phyloP scores from a whole-genome alignment of 2,329 filamentous ascomycete genomes.

The Gaeumannomyces tritici region DNA sequence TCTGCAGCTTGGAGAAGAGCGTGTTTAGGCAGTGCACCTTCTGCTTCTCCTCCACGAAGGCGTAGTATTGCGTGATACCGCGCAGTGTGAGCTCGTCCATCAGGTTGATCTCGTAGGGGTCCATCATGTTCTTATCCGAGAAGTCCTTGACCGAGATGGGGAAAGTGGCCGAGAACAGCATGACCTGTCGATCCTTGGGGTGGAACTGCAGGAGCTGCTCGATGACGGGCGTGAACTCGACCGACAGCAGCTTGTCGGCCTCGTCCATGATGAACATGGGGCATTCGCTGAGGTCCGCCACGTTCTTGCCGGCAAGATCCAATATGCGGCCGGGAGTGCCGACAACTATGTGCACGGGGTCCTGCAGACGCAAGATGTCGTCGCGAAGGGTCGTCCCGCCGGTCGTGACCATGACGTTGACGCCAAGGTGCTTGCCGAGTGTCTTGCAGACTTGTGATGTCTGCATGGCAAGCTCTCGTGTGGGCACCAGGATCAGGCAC shows the following conservation, averaged over 20 bases:
- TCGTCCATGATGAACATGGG: constrained; percentile 99
- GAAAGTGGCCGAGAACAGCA: constrained; percentile 98
- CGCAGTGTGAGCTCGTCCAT: constrained; percentile 98
- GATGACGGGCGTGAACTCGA: constrained; percentile 95
- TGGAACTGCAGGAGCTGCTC: constrained; percentile 93
- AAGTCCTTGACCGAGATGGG: constrained; percentile 95
- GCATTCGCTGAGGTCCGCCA: constrained; percentile 92
- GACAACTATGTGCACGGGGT: constrained; percentile 94
- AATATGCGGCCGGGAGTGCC: constrained; percentile 94
- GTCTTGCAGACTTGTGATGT: constrained; percentile 99
- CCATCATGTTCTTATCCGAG: constrained; percentile 95
- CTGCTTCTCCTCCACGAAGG: constrained; percentile 97
- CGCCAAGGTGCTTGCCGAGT: constrained; percentile 87
- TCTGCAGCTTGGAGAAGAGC: constrained; percentile 96
- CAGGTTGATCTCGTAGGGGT: constrained; percentile 96
- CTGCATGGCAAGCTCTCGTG: constrained; percentile 91
- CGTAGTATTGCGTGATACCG: constrained; percentile 98
- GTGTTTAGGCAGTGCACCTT: constrained; percentile 99
- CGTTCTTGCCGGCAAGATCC: constrained; percentile 90
- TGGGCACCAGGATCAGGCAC: constrained; percentile 91
- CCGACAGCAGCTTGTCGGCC: constrained; percentile 92
- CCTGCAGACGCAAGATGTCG: constrained; percentile 90
- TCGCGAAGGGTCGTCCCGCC: constrained; percentile 92
- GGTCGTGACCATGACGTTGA: constrained; percentile 99
- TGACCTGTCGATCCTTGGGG: constrained; percentile 94